Percentiles rank a stretch among this genome's conserved stretches.
These are phyloP conservation scores for Aspergillus campestris DNA, from an alignment of 495 filamentous ascomycete species.

Conservation along the genomic window DNA sequence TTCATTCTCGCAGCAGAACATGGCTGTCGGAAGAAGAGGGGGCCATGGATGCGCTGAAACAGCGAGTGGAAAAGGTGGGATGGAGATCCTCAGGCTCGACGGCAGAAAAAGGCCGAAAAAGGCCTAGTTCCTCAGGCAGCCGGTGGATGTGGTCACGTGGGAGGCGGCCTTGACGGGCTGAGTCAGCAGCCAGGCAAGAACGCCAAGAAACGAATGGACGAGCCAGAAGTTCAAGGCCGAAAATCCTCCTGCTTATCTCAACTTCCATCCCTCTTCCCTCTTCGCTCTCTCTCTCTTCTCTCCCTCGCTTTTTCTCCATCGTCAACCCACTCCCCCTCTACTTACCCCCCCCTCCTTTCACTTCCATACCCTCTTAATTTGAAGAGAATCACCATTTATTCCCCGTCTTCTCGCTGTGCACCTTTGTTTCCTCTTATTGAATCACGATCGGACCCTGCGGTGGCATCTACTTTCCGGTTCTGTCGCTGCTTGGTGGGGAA, in stretches of 20 bases:
- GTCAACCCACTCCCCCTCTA: background rate
- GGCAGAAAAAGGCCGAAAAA: conserved; percentile 8
- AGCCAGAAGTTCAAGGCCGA: conserved; percentile 28
- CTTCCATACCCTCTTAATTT: no score
- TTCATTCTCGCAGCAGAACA: conserved; percentile 33
- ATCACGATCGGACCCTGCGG: conserved; percentile 22
- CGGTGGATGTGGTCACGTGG: conserved; percentile 30
- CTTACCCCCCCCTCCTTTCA: conserved; percentile 5
- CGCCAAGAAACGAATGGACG: background rate
- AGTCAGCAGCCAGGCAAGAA: no score
- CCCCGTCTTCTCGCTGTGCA: no score
- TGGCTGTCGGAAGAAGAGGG: conserved; percentile 11
- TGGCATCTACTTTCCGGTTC: conserved; percentile 22
- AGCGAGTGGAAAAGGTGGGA: background rate
- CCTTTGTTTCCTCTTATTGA: no score
- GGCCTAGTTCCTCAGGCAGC: conserved; percentile 11
- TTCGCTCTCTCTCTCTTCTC: conserved; percentile 15
- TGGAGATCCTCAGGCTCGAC: conserved; percentile 9
- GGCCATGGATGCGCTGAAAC: conserved; percentile 7
- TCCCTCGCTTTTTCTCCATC: background rate
- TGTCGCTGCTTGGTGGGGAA: conserved; percentile 35
- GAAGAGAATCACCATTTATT: no score
- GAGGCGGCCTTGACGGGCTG: conserved; percentile 17
- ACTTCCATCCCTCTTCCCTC: conserved; percentile 22
- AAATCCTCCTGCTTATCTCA: conserved; percentile 35